Percentiles rank a stretch among this genome's conserved stretches.
Conservation (phyloP, 805 yeast genomes). For the Saccharomycopsis microspora region DNA sequence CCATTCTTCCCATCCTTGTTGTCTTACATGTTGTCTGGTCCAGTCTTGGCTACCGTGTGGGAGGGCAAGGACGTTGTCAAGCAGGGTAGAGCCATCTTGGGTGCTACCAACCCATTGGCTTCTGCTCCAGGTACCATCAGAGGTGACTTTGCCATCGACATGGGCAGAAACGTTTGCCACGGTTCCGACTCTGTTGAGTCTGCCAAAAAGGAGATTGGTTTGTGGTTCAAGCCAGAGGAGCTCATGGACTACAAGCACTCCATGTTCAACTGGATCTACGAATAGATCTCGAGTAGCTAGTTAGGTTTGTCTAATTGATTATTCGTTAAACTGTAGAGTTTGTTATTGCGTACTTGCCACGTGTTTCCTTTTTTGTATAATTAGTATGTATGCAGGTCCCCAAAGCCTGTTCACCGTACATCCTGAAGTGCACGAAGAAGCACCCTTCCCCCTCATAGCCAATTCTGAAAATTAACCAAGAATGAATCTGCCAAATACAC, state of each 20-base stretch:
- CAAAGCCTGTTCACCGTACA: too few relatives aligned
- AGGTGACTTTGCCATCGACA: slow-evolving; percentile 97
- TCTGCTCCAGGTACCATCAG: slow-evolving; percentile 99
- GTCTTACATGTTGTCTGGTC: slow-evolving; percentile 96
- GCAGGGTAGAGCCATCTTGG: slow-evolving; percentile 94
- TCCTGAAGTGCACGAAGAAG: too few relatives aligned
- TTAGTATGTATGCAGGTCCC: too few relatives aligned
- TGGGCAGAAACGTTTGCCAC: slow-evolving; percentile 98
- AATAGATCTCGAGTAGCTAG: slow-evolving; percentile 32
- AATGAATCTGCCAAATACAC: too few relatives aligned
- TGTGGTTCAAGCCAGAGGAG: slow-evolving; percentile 99
- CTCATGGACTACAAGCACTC: slow-evolving; percentile 85
- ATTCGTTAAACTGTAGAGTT: neutral
- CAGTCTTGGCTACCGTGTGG: slow-evolving; percentile 98
- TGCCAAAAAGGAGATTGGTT: slow-evolving; percentile 89
- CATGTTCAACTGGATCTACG: slow-evolving; percentile 85
- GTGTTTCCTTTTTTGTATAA: too few relatives aligned
- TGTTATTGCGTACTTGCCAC: too few relatives aligned
- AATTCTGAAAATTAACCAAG: too few relatives aligned
- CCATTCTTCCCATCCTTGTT: slow-evolving; percentile 97
- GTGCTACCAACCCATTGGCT: slow-evolving; percentile 97
- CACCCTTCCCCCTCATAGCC: too few relatives aligned
- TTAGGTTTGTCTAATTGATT: neutral
- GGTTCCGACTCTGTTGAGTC: slow-evolving; percentile 99
- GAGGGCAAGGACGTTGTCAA: slow-evolving; percentile 99